Evolutionary conservation across 768 basidiomycete species (phyloP).

Genomic region (Sarcomyxa edulis): DNA sequence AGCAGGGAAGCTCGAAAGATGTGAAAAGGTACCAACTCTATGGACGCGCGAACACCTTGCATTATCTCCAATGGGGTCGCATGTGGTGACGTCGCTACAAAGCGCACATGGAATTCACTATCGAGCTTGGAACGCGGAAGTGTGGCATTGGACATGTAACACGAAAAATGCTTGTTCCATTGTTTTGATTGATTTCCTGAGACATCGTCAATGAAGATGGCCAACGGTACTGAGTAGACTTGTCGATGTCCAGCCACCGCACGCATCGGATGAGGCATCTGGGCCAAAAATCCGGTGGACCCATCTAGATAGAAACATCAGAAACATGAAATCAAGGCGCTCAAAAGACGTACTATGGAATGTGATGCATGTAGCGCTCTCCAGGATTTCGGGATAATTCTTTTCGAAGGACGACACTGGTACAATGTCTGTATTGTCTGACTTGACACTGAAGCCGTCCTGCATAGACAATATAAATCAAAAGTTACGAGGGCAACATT

Average conservation of each 20-base stretch:
- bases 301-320: too few species aligned
- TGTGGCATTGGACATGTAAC: constrained; percentile 25
- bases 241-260: constrained; percentile 1
- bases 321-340: too few species aligned
- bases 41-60: constrained; percentile 18
- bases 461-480: too few species aligned
- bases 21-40: constrained; percentile 13
- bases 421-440: too few species aligned
- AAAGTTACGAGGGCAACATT: too few species aligned
- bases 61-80: constrained; percentile 27
- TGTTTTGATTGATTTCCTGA: constrained; percentile 29
- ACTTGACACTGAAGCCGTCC: too few species aligned
- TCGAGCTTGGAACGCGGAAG: constrained; percentile 24
- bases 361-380: too few species aligned
- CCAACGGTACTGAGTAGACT: constrained; percentile 5
- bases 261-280: constrained; percentile 10
- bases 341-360: too few species aligned
- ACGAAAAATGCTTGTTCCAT: constrained; percentile 29
- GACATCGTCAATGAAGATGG: constrained; percentile 22
- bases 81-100: constrained; percentile 26
- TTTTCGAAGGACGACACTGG: too few species aligned
- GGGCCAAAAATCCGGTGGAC: background rate
- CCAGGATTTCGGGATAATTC: too few species aligned
- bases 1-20: constrained; percentile 2
- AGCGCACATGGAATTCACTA: constrained; percentile 22